Percentiles rank a stretch among this genome's conserved stretches.
These are phyloP conservation scores for Comarum palustre DNA, from an alignment of 306 rosid species.

Conservation along the genomic window DNA sequence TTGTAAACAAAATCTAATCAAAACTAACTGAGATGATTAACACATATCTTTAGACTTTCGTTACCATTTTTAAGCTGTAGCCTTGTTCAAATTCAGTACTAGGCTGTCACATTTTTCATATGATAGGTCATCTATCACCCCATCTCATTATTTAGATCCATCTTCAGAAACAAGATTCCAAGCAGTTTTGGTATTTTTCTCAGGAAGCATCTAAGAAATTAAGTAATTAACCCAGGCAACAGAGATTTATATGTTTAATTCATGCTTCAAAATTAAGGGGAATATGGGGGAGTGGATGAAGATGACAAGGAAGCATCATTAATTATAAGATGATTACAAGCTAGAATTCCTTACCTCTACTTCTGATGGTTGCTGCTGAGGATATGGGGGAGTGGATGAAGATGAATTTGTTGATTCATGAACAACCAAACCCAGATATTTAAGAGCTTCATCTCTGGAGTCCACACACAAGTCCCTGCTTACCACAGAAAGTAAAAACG, in stretches of 20 bases:
- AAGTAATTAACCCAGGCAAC: neutral
- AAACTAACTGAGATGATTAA: too few relatives aligned
- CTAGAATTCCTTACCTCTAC: slow-evolving; percentile 29
- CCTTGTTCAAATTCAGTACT: neutral
- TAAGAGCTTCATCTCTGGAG: slow-evolving; percentile 90
- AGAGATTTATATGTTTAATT: neutral
- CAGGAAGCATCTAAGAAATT: neutral
- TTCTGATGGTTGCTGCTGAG: slow-evolving; percentile 11
- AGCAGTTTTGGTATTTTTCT: neutral
- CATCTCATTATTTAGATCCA: neutral
- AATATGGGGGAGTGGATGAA: too few relatives aligned
- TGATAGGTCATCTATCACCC: slow-evolving; percentile 8
- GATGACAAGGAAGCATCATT: too few relatives aligned
- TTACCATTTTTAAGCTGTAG: neutral
- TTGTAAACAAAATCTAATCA: too few relatives aligned
- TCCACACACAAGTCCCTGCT: slow-evolving; percentile 87
- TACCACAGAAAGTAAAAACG: neutral
- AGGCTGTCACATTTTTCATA: too few relatives aligned
- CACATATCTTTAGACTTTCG: too few relatives aligned
- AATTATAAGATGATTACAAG: too few relatives aligned
- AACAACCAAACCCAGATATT: slow-evolving; percentile 68
- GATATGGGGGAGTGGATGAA: slow-evolving; percentile 31
- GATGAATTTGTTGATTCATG: slow-evolving; percentile 29
- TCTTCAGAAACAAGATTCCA: neutral
- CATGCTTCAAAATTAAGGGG: neutral